Evolutionary conservation across 306 rosid genomes (phyloP).

Genomic region (Adenanthera pavonina): DNA sequence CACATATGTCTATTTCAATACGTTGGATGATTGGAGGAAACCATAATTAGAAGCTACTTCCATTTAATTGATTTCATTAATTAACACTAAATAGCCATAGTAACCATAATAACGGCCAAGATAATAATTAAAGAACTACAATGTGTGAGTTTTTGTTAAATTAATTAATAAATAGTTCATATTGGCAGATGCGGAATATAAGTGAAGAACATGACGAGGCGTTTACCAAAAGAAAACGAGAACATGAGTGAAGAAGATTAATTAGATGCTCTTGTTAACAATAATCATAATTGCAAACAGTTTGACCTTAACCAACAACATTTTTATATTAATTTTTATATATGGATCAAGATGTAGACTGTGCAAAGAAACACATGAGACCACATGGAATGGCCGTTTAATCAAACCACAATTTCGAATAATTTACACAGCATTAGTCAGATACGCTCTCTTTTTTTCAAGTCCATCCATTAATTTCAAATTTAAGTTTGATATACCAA

Average conservation of each 20-base stretch:
- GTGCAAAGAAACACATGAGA: conserved; percentile 70
- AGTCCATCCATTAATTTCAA: neutral
- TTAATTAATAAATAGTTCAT: neutral
- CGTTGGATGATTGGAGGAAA: conserved; percentile 18
- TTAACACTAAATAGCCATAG: conserved; percentile 39
- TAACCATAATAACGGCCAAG: conserved; percentile 45
- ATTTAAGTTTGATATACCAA: conserved; percentile 41
- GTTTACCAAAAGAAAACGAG: conserved; percentile 56
- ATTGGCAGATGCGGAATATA: neutral
- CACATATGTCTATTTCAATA: neutral
- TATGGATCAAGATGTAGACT: conserved; percentile 41
- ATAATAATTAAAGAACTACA: conserved; percentile 13
- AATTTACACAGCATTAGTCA: conserved; percentile 31
- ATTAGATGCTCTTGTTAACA: conserved; percentile 42
- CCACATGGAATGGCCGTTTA: conserved; percentile 65
- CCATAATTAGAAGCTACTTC: conserved; percentile 25
- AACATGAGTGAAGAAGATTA: conserved; percentile 55
- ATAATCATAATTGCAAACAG: conserved; percentile 34
- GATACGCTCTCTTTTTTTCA: neutral
- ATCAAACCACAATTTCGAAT: conserved; percentile 43
- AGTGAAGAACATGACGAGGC: conserved; percentile 62
- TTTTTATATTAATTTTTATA: neutral
- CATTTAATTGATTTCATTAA: conserved; percentile 23
- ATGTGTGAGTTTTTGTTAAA: neutral
- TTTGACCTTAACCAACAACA: conserved; percentile 47